phyloP scores from a whole-genome alignment of 192 early-diverging fungal species.

The Coemansia aciculifera region DNA sequence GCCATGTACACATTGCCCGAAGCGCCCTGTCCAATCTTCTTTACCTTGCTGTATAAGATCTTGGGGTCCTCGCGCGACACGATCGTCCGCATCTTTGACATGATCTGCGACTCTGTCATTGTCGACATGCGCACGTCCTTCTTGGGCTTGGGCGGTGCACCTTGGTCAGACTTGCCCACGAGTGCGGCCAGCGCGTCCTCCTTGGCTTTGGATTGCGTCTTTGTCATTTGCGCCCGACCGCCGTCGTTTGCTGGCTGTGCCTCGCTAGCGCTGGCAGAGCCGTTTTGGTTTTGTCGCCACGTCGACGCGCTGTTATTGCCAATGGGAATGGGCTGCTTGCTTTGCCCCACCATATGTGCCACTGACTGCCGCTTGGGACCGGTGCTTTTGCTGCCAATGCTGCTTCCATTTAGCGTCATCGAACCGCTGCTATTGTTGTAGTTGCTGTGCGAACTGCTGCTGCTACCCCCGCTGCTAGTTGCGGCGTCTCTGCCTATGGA shows the following conservation, averaged over 20 bases:
- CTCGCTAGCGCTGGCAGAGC: constrained; percentile 29
- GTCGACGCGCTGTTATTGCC: constrained; percentile 12
- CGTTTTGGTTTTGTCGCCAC: constrained; percentile 31
- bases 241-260: constrained; percentile 12
- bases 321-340: constrained; percentile 35
- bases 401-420: constrained; percentile 9
- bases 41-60: constrained; percentile 86
- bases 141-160: constrained; percentile 58
- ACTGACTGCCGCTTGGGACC: constrained; percentile 25
- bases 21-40: constrained; percentile 97
- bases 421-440: constrained; percentile 14
- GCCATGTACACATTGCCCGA: constrained; percentile 98
- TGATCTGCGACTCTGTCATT: constrained; percentile 90
- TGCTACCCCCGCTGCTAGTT: constrained; percentile 13
- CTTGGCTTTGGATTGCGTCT: constrained; percentile 57
- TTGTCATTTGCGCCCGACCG: constrained; percentile 44
- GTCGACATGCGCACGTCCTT: constrained; percentile 83
- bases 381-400: background rate
- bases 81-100: constrained; percentile 87
- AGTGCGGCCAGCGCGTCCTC: constrained; percentile 58
- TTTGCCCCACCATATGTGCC: constrained; percentile 31
- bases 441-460: constrained; percentile 18
- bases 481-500: constrained; percentile 26
- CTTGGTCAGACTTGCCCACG: constrained; percentile 47
- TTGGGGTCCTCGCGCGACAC: constrained; percentile 92